phyloP scores from a whole-genome alignment of 2,329 filamentous ascomycete species.

The Aspergillus candidus region DNA sequence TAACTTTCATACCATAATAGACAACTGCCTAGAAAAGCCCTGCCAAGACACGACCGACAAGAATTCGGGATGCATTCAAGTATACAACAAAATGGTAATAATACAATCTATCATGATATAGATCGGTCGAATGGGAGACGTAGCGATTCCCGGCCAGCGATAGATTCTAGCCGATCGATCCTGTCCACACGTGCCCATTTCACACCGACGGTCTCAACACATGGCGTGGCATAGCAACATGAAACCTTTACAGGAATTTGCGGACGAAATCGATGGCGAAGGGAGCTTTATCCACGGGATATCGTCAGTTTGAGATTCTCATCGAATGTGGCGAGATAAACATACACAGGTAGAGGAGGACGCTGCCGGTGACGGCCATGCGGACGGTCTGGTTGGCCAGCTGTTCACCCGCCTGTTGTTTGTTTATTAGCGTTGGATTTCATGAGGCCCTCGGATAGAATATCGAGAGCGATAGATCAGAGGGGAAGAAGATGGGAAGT shows the following conservation, averaged over 20 bases:
- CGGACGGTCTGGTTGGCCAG: constrained; percentile 51
- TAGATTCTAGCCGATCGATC: not conserved
- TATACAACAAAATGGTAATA: too few relatives aligned
- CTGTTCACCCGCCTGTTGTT: constrained; percentile 44
- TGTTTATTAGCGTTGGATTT: constrained; percentile 6
- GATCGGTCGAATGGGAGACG: not conserved
- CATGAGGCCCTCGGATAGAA: not conserved
- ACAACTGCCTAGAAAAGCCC: too few relatives aligned
- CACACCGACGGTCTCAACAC: not conserved
- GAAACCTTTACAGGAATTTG: constrained; percentile 39
- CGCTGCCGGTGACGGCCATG: constrained; percentile 48
- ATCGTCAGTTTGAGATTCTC: not conserved
- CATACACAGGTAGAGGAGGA: constrained; percentile 59
- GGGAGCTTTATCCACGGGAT: constrained; percentile 32
- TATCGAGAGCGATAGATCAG: not conserved
- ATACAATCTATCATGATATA: too few relatives aligned
- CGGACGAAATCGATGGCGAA: constrained; percentile 46
- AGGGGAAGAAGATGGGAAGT: not conserved
- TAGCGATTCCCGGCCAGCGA: not conserved
- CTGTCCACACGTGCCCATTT: too few relatives aligned
- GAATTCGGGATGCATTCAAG: too few relatives aligned
- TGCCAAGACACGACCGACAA: too few relatives aligned
- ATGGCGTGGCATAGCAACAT: not conserved
- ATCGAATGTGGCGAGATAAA: constrained; percentile 1
- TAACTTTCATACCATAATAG: too few relatives aligned